phyloP scores from a whole-genome alignment of 2,329 filamentous ascomycete genomes.

The Nothomitra cinnamomea region DNA sequence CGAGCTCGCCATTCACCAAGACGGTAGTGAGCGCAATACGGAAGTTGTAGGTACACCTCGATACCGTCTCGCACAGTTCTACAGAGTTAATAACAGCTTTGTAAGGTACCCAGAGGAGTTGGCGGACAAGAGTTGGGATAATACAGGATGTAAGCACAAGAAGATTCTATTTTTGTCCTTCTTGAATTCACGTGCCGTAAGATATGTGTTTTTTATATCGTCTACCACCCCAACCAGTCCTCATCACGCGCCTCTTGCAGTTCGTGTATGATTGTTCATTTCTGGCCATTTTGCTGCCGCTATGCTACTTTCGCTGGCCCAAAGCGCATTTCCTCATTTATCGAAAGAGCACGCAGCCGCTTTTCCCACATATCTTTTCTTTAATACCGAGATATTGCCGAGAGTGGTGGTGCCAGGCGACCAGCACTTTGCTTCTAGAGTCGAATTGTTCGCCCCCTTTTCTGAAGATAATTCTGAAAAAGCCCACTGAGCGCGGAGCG shows the following conservation, averaged over 20 bases:
- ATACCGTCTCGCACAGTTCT: neutral
- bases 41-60: constrained; percentile 38
- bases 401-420: neutral
- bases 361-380: no score
- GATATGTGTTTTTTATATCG: neutral
- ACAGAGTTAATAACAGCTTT: neutral
- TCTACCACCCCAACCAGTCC: neutral
- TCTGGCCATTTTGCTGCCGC: no score
- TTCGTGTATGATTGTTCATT: no score
- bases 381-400: neutral
- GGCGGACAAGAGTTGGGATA: constrained; percentile 85
- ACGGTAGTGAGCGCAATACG: constrained; percentile 65
- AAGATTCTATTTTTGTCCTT: neutral
- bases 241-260: neutral
- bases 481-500: no score
- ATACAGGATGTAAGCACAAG: constrained; percentile 52
- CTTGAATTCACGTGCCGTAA: neutral
- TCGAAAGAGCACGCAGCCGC: no score
- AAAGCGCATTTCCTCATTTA: no score
- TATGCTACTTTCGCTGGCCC: no score
- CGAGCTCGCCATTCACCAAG: constrained; percentile 41
- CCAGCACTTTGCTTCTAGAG: neutral
- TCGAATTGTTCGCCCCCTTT: neutral
- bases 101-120: constrained; percentile 71
- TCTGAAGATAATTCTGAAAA: neutral